Evolutionary conservation across 306 rosid genomes (phyloP).

Genomic region (Cicer pinnatifidum): DNA sequence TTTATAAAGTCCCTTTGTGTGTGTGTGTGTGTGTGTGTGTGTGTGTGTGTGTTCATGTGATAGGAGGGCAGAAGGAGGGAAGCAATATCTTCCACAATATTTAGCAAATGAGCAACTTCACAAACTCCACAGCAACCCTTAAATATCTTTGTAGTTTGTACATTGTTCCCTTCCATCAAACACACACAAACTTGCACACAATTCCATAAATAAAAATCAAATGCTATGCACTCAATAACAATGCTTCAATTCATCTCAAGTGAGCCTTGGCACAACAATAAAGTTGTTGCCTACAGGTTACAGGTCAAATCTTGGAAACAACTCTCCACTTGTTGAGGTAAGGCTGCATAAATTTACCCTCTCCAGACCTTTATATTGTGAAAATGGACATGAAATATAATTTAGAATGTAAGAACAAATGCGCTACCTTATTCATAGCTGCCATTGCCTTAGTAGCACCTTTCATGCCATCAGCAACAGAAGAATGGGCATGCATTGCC

Average conservation of each 20-base stretch:
- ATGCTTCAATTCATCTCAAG: slow-evolving; percentile 19
- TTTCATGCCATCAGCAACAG: slow-evolving; percentile 94
- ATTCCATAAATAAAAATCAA: slow-evolving; percentile 26
- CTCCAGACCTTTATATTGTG: background rate
- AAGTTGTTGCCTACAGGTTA: background rate
- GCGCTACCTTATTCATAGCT: slow-evolving; percentile 81
- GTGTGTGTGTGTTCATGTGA: slow-evolving; percentile 4
- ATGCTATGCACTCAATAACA: background rate
- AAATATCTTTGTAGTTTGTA: slow-evolving; percentile 19
- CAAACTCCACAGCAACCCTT: slow-evolving; percentile 21
- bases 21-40: background rate
- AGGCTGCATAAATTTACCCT: background rate
- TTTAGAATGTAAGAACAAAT: background rate
- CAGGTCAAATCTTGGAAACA: background rate
- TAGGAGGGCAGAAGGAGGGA: background rate
- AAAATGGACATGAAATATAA: background rate
- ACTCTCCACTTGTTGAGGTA: background rate
- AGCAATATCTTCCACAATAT: slow-evolving; percentile 27
- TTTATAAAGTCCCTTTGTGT: slow-evolving; percentile 1
- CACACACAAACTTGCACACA: slow-evolving; percentile 28
- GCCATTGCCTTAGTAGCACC: slow-evolving; percentile 92
- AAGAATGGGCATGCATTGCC: slow-evolving; percentile 92
- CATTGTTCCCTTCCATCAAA: slow-evolving; percentile 9
- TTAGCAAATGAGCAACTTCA: slow-evolving; percentile 34
- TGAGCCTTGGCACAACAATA: background rate